phyloP scores from a whole-genome alignment of 176 grass and related monocot genomes.

The Thalia dealbata region DNA sequence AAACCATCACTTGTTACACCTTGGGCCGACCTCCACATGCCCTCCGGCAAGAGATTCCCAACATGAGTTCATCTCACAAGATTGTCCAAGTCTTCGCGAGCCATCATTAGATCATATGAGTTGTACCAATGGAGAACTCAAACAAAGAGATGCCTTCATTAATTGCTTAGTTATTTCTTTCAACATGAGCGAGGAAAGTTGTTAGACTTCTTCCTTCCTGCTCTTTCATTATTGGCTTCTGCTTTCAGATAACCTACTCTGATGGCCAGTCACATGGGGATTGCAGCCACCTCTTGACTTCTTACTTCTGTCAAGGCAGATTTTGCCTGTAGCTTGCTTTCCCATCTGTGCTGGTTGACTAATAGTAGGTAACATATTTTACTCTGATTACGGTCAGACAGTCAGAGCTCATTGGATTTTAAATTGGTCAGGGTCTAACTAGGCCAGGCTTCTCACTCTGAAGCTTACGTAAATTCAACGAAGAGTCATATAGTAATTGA shows the following conservation, averaged over 20 bases:
- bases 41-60: conserved; percentile 5
- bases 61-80: conserved; percentile 10
- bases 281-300: background rate
- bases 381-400: background rate
- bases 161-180: no score
- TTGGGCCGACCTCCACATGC: conserved; percentile 8
- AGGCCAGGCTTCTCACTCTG: no score
- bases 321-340: background rate
- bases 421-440: background rate
- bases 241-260: background rate
- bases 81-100: background rate
- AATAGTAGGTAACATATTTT: background rate
- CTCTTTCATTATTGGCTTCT: background rate
- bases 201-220: background rate
- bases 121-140: background rate
- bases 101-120: conserved; percentile 5
- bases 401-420: background rate
- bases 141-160: background rate
- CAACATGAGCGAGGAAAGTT: background rate
- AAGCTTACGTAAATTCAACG: no score
- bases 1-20: background rate
- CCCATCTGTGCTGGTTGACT: background rate
- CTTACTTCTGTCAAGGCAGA: background rate
- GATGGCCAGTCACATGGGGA: conserved; percentile 4
- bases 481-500: no score